Evolutionary conservation across 2,329 filamentous ascomycete genomes (phyloP).

Genomic region (Metarhizium anisopliae): DNA sequence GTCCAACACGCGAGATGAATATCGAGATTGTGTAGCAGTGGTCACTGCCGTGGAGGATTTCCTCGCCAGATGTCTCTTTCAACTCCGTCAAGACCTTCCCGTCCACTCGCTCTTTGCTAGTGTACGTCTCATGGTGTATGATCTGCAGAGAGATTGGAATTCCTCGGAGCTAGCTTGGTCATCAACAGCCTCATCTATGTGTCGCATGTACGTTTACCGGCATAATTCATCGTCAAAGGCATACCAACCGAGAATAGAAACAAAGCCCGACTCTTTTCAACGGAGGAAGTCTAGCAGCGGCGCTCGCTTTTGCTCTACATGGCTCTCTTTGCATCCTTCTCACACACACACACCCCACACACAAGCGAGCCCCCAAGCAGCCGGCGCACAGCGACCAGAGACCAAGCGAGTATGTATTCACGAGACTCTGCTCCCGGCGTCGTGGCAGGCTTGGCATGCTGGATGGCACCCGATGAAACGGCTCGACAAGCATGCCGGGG

Average conservation of each 20-base stretch:
- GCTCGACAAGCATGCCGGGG: neutral
- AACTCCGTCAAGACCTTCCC: neutral
- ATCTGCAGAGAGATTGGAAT: neutral
- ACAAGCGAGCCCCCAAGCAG: neutral
- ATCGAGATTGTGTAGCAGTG: neutral
- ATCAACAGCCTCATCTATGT: neutral
- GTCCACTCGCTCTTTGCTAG: neutral
- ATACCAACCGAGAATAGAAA: constrained; percentile 1
- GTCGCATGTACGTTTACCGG: too few relatives aligned
- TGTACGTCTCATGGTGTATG: neutral
- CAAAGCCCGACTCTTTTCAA: neutral
- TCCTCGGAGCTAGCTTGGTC: neutral
- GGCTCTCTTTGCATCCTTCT: neutral
- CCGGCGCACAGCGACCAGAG: constrained; percentile 1
- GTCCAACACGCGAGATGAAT: neutral
- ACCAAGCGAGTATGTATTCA: neutral
- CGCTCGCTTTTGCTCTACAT: neutral
- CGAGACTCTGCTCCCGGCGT: neutral
- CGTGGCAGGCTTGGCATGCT: too few relatives aligned
- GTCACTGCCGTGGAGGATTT: too few relatives aligned
- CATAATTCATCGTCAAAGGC: neutral
- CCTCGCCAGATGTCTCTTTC: neutral
- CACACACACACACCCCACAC: neutral
- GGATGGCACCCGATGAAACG: neutral
- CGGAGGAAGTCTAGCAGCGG: neutral